phyloP scores from a whole-genome alignment of 176 grass and related monocot genomes.

The Cocos nucifera region DNA sequence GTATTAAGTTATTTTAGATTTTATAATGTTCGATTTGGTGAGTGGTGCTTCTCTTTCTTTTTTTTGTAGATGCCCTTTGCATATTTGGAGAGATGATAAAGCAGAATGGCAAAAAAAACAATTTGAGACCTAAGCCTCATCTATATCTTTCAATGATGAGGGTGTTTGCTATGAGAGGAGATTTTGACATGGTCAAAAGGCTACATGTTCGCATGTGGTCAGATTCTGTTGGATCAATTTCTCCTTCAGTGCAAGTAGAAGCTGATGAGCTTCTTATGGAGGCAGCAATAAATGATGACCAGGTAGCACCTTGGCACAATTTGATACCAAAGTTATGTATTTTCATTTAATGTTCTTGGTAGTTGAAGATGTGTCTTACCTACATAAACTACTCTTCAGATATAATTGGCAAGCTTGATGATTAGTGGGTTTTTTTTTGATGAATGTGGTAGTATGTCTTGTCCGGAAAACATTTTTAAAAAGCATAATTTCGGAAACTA shows the following conservation, averaged over 20 bases:
- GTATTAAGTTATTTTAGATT: neutral
- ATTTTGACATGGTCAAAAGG: conserved; percentile 72
- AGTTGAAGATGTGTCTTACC: no score
- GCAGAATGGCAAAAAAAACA: conserved; percentile 45
- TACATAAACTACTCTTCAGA: no score
- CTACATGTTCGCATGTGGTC: conserved; percentile 60
- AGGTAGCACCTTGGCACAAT: conserved; percentile 27
- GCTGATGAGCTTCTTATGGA: conserved; percentile 87
- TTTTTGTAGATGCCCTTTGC: conserved; percentile 65
- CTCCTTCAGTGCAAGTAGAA: conserved; percentile 45
- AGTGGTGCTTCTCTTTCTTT: neutral
- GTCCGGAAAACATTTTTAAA: no score
- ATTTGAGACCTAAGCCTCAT: conserved; percentile 79
- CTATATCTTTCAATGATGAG: conserved; percentile 91
- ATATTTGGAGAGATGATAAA: conserved; percentile 94
- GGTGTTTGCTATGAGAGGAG: conserved; percentile 61
- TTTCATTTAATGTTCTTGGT: no score
- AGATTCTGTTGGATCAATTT: conserved; percentile 77
- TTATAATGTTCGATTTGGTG: conserved; percentile 3
- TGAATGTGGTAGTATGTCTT: no score
- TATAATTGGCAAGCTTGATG: no score
- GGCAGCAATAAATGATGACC: conserved; percentile 75
- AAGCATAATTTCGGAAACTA: no score
- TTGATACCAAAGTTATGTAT: no score
- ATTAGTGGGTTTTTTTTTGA: no score